Conservation (phyloP, 768 basidiomycete species). For the Mycena vulgaris region DNA sequence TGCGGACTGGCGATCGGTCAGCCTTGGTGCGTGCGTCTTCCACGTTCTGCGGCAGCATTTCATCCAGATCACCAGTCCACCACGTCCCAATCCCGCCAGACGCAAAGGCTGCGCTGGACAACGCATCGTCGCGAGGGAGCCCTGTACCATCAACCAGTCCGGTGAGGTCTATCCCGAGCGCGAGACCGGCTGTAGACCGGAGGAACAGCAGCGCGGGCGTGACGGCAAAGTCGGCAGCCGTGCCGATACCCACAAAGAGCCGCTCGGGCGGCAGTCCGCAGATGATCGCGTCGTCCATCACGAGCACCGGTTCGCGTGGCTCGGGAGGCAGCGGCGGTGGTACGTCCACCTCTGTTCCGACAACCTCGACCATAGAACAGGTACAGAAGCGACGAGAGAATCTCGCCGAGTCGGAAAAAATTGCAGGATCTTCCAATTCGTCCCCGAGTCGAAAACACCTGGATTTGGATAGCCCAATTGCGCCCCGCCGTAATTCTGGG, state of each 20-base stretch:
- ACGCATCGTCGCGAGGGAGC: slow-evolving; percentile 58
- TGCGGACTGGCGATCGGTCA: slow-evolving; percentile 88
- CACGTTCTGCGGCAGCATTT: slow-evolving; percentile 19
- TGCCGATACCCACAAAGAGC: slow-evolving; percentile 57
- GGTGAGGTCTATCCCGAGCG: slow-evolving; percentile 48
- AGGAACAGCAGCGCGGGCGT: slow-evolving; percentile 57
- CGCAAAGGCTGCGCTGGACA: slow-evolving; percentile 78
- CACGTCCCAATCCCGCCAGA: slow-evolving; percentile 81
- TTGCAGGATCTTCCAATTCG: slow-evolving; percentile 69
- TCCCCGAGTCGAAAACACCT: slow-evolving; percentile 74
- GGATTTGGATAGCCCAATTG: slow-evolving; percentile 66
- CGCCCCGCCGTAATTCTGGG: slow-evolving; percentile 63
- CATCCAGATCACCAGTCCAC: slow-evolving; percentile 60
- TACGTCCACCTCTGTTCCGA: slow-evolving; percentile 63
- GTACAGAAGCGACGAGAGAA: slow-evolving; percentile 64
- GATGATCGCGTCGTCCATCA: slow-evolving; percentile 56
- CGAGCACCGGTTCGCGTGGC: slow-evolving; percentile 56
- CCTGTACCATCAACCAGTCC: slow-evolving; percentile 48
- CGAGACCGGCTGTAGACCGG: slow-evolving; percentile 60
- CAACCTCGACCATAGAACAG: slow-evolving; percentile 63
- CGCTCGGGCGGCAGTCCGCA: slow-evolving; percentile 71
- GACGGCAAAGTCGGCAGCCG: slow-evolving; percentile 52
- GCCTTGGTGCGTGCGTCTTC: slow-evolving; percentile 50
- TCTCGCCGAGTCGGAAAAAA: slow-evolving; percentile 60
- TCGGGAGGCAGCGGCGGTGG: slow-evolving; percentile 53